phyloP scores from a whole-genome alignment of 768 basidiomycete genomes.

The Amanita rimosa region DNA sequence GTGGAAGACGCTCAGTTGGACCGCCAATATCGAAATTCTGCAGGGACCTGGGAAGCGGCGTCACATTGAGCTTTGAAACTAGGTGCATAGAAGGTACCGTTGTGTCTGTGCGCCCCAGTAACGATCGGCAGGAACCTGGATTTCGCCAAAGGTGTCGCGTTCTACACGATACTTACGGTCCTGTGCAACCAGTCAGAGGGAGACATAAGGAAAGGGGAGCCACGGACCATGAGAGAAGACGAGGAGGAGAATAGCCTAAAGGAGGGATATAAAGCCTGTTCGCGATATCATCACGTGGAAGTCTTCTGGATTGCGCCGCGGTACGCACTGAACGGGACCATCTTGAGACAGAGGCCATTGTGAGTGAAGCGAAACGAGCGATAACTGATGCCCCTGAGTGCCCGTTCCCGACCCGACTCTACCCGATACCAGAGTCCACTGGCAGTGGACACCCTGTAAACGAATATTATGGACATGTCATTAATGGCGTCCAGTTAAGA shows the following conservation, averaged over 20 bases:
- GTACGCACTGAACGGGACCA: slow-evolving; percentile 12
- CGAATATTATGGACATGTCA: too few species aligned
- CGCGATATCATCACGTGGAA: slow-evolving; percentile 1
- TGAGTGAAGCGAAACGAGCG: not conserved
- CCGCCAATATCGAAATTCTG: slow-evolving; percentile 99
- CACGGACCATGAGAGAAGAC: not conserved
- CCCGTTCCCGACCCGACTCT: not conserved
- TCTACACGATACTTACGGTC: slow-evolving; percentile 59
- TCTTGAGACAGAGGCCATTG: slow-evolving; percentile 4
- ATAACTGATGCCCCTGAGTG: slow-evolving; percentile 3
- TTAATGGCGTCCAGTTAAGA: too few species aligned
- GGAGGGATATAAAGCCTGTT: not conserved
- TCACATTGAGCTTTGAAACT: not conserved
- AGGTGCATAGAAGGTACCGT: slow-evolving; percentile 34
- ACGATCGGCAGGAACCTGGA: slow-evolving; percentile 62
- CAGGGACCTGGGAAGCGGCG: slow-evolving; percentile 48
- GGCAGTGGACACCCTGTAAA: too few species aligned
- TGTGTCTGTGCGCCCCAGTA: slow-evolving; percentile 99
- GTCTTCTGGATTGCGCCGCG: slow-evolving; percentile 2
- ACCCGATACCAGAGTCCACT: not conserved
- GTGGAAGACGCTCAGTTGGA: slow-evolving; percentile 83
- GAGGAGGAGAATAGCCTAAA: slow-evolving; percentile 4
- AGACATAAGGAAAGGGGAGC: not conserved
- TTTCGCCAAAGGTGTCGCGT: slow-evolving; percentile 91
- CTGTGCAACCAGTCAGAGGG: not conserved